Evolutionary conservation across 2,329 filamentous ascomycete genomes (phyloP).

Genomic region (Seiridium unicorne): DNA sequence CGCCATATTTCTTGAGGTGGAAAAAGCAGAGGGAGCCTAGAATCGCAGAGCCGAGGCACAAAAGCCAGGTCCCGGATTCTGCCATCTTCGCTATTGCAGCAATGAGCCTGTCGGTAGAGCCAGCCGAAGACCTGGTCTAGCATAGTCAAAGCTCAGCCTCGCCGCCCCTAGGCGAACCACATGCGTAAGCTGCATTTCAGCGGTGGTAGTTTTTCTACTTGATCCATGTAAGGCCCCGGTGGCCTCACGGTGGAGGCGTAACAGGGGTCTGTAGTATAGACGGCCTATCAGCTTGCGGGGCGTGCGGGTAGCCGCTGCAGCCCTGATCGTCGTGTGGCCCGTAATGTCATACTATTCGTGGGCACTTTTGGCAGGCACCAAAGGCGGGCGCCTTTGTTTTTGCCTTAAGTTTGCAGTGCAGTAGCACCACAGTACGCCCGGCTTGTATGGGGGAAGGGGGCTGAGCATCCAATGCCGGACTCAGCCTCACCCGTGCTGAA

Average conservation of each 20-base stretch:
- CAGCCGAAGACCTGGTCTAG: background rate
- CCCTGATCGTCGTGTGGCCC: background rate
- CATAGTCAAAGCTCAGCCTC: background rate
- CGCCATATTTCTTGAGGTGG: background rate
- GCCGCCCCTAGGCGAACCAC: background rate
- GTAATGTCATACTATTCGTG: background rate
- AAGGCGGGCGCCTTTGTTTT: background rate
- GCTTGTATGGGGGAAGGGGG: background rate
- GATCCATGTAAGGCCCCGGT: background rate
- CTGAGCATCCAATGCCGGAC: background rate
- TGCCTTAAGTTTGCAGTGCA: constrained; percentile 6
- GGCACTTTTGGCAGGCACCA: background rate
- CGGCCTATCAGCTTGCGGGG: background rate
- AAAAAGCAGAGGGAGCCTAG: background rate
- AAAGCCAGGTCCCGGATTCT: background rate
- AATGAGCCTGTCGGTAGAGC: background rate
- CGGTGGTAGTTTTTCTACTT: background rate
- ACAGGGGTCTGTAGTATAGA: background rate
- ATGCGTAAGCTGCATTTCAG: background rate
- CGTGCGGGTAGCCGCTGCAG: background rate
- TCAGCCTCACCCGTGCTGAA: background rate
- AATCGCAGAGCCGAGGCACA: background rate
- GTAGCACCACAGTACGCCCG: background rate
- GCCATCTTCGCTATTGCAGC: background rate
- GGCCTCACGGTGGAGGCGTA: background rate